These are phyloP conservation scores for Canavalia gladiata DNA, from an alignment of 306 rosid genomes.

Conservation along the genomic window DNA sequence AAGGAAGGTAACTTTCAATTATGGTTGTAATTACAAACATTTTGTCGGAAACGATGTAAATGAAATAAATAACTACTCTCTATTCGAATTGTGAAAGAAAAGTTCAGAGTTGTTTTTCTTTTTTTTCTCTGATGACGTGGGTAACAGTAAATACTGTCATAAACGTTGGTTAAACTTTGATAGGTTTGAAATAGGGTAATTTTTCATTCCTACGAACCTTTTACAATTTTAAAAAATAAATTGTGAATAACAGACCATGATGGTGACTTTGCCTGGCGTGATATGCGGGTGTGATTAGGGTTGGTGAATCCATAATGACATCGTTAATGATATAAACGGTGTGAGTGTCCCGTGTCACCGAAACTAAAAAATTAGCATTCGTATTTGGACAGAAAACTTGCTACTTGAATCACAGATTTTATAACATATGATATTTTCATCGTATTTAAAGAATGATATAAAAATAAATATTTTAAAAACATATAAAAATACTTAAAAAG, in stretches of 20 bases:
- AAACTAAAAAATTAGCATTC: neutral
- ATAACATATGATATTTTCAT: too few relatives aligned
- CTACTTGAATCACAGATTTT: too few relatives aligned
- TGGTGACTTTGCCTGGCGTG: slow-evolving; percentile 51
- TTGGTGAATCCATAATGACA: slow-evolving; percentile 42
- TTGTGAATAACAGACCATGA: neutral
- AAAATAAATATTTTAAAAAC: too few relatives aligned
- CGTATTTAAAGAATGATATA: too few relatives aligned
- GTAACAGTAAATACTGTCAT: neutral
- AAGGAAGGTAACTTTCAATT: too few relatives aligned
- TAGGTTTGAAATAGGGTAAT: neutral
- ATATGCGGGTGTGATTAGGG: slow-evolving; percentile 70
- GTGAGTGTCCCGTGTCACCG: slow-evolving; percentile 10
- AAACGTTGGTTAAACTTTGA: neutral
- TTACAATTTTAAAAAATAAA: neutral
- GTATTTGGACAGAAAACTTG: too few relatives aligned
- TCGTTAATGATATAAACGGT: slow-evolving; percentile 30
- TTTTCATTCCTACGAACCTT: neutral
- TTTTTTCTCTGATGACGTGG: neutral
- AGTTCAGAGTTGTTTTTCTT: neutral
- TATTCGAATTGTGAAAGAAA: neutral
- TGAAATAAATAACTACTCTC: neutral
- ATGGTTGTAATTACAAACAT: neutral
- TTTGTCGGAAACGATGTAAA: neutral
- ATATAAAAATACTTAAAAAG: too few relatives aligned